Evolutionary conservation across 805 yeast genomes (phyloP).

Genomic region (Nakazawaea sp.): DNA sequence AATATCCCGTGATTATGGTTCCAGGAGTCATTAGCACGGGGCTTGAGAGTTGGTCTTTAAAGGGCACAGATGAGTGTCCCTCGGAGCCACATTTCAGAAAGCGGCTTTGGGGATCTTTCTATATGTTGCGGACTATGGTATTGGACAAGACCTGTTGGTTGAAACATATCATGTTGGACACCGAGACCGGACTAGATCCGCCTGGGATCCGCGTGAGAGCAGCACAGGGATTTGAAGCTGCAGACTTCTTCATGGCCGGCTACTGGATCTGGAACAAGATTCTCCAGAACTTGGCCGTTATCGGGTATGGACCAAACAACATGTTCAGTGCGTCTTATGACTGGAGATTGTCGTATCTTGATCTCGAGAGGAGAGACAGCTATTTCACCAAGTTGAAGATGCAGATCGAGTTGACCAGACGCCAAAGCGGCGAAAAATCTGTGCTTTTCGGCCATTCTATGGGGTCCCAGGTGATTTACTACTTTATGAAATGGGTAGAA

Average conservation of each 20-base stretch:
- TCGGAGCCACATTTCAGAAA: constrained; percentile 81
- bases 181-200: constrained; percentile 91
- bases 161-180: constrained; percentile 82
- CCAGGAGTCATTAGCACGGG: constrained; percentile 98
- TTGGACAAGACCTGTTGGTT: constrained; percentile 92
- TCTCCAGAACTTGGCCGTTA: constrained; percentile 87
- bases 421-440: constrained; percentile 54
- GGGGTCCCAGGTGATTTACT: constrained; percentile 89
- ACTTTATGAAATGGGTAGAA: constrained; percentile 95
- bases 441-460: constrained; percentile 89
- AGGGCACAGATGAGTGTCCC: constrained; percentile 74
- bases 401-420: constrained; percentile 58
- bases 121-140: constrained; percentile 89
- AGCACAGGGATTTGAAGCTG: constrained; percentile 94
- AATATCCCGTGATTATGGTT: constrained; percentile 81
- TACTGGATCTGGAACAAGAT: constrained; percentile 99
- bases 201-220: constrained; percentile 75
- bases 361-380: constrained; percentile 79
- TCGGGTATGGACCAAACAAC: constrained; percentile 88
- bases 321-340: constrained; percentile 93
- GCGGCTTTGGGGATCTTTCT: constrained; percentile 94
- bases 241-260: constrained; percentile 94
- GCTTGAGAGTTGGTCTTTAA: constrained; percentile 86
- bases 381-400: constrained; percentile 74
- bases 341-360: constrained; percentile 90